Percentiles rank a stretch among this genome's conserved stretches.
These are phyloP conservation scores for Clitoria ternatea DNA, from an alignment of 306 rosid species.

Conservation along the genomic window DNA sequence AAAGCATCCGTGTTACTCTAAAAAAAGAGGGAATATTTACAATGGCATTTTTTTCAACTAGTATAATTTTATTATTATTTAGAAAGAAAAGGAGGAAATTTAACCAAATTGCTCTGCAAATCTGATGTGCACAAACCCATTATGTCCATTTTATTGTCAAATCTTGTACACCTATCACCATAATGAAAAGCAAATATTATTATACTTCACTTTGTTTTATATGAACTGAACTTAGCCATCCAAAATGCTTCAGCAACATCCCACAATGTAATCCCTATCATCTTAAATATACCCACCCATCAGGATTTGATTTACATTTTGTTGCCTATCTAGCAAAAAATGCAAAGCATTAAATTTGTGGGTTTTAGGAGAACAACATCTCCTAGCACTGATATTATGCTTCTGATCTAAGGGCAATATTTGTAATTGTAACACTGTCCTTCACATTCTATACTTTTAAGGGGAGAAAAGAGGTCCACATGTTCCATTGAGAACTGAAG, in stretches of 20 bases:
- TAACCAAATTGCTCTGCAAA: not conserved
- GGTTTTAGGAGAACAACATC: not conserved
- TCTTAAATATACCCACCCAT: not conserved
- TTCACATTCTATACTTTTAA: slow-evolving; percentile 8
- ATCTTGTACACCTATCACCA: not conserved
- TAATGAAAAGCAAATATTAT: not conserved
- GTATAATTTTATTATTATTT: not conserved
- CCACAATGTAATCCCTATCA: not conserved
- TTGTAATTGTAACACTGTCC: not conserved
- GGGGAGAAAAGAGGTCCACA: not conserved
- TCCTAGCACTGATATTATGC: not conserved
- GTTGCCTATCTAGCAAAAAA: not conserved
- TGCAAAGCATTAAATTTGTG: not conserved
- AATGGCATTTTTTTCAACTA: not conserved
- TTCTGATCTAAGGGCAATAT: not conserved
- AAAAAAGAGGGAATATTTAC: slow-evolving; percentile 1
- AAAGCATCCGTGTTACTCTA: not conserved
- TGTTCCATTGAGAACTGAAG: not conserved
- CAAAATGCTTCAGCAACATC: not conserved
- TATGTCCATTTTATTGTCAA: not conserved
- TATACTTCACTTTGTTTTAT: not conserved
- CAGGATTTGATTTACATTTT: slow-evolving; percentile 10
- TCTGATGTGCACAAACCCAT: not conserved
- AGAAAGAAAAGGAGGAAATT: not conserved
- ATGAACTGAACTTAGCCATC: not conserved